Conservation (phyloP, 306 rosid species). For the Alnus glutinosa region DNA sequence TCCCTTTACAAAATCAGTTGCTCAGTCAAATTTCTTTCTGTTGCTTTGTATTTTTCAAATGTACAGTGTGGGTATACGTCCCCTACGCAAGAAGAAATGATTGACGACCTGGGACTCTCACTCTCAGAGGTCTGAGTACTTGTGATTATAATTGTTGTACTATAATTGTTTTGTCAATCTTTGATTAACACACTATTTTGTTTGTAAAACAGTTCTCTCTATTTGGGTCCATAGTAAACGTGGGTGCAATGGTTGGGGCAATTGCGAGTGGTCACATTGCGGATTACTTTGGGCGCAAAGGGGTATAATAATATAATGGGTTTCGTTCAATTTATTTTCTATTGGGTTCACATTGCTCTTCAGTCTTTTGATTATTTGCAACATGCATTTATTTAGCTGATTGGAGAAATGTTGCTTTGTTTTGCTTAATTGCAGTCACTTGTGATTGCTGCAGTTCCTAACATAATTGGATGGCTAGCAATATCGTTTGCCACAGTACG, state of each 20-base stretch:
- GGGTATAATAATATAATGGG: slow-evolving; percentile 39
- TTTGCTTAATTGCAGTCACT: slow-evolving; percentile 55
- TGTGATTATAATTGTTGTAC: neutral
- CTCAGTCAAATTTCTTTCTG: neutral
- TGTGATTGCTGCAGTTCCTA: slow-evolving; percentile 71
- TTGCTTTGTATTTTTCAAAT: neutral
- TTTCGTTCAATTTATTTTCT: slow-evolving; percentile 4
- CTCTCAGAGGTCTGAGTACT: slow-evolving; percentile 69
- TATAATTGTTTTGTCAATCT: neutral
- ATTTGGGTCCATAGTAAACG: slow-evolving; percentile 81
- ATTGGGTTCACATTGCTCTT: too few species aligned
- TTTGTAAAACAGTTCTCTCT: slow-evolving; percentile 52
- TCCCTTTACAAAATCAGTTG: neutral
- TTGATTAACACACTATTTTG: neutral
- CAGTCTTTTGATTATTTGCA: neutral
- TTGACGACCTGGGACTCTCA: slow-evolving; percentile 61
- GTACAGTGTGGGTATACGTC: slow-evolving; percentile 73
- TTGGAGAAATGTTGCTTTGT: too few species aligned
- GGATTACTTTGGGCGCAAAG: slow-evolving; percentile 78
- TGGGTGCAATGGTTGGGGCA: slow-evolving; percentile 93
- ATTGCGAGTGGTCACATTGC: slow-evolving; percentile 87
- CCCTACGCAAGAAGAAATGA: slow-evolving; percentile 66
- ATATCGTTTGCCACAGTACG: slow-evolving; percentile 70
- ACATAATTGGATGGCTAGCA: slow-evolving; percentile 74
- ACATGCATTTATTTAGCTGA: too few species aligned